phyloP scores from a whole-genome alignment of 495 filamentous ascomycete species.

The Neurospora sublineolata region DNA sequence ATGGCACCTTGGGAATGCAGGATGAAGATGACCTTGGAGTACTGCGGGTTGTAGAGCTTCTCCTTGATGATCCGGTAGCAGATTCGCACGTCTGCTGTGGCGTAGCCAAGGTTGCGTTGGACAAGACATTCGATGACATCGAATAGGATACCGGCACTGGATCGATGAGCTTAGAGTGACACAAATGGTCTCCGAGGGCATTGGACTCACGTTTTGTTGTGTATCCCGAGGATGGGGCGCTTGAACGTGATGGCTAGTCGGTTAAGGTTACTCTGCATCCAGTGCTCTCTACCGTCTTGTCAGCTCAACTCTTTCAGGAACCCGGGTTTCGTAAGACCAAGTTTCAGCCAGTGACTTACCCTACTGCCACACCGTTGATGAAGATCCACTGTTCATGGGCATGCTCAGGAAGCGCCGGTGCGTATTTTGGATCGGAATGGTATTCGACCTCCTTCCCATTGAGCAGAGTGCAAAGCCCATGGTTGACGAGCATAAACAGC shows the following conservation, averaged over 20 bases:
- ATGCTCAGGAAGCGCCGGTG: conserved; percentile 28
- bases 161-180: neutral
- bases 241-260: conserved; percentile 63
- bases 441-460: conserved; percentile 36
- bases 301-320: neutral
- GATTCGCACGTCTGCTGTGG: conserved; percentile 55
- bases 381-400: conserved; percentile 62
- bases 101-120: conserved; percentile 64
- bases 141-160: conserved; percentile 49
- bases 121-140: conserved; percentile 68
- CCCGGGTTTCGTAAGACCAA: neutral
- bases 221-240: conserved; percentile 65
- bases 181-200: neutral
- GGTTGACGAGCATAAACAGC: conserved; percentile 35
- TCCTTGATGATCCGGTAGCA: conserved; percentile 46
- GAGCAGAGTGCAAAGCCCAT: conserved; percentile 36
- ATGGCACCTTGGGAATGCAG: conserved; percentile 78
- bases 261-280: conserved; percentile 60
- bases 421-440: conserved; percentile 32
- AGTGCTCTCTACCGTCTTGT: conserved; percentile 32
- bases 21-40: conserved; percentile 64
- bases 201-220: conserved; percentile 53
- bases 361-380: conserved; percentile 56
- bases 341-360: conserved; percentile 28
- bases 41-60: conserved; percentile 42